Evolutionary conservation across 306 rosid genomes (phyloP), one percentile per base, ranked within the genome.

Genomic region (Ormosia emarginata): DNA sequence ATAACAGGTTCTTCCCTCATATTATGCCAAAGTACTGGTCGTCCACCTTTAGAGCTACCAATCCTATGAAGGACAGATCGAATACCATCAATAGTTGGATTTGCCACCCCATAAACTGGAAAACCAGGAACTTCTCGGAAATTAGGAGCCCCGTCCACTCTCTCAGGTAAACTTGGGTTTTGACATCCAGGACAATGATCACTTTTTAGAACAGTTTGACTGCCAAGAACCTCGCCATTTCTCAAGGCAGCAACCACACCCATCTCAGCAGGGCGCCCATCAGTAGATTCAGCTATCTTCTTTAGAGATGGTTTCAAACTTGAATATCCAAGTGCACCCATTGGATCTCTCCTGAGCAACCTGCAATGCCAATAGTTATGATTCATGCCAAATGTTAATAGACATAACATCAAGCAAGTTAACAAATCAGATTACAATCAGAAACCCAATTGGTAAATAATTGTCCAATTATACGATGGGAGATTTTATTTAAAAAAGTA

Each of bases 1-100:
- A 94, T 92, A 56, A 94, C 98, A 70, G 97, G 98, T 82, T 94
- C 98, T 88, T 94, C 98, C 80, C 98, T 92, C 98, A 94, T 94
- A 77, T 94, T 94, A 79, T 94, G 98, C 98, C 98, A 94, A 75
- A 94, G 92, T 79, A 94, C 88, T 46, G 93, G 93, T 34, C 87
- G 57, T 58, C 92, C 91, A 79, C 78, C 87, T 86, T 88, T 88
- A 34, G 89, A 85, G 71, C 91, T 87, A 47, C 95, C 91, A 85
- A 92, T 86, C 85, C 94, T 88, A 79, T 36, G 85, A 81, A 94
- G 86, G 72, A 92, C 97, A 57, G 95, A 94, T 37, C 87, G 93
- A 56, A 94, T 94, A 73, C 98, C 98, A 87, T 92, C 97, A 41
- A 92, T 80, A 66, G 98, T 94, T 80, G 98, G 98, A 90, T 94